phyloP scores from a whole-genome alignment of 2,329 filamentous ascomycete species.

The Rutstroemia sp. region DNA sequence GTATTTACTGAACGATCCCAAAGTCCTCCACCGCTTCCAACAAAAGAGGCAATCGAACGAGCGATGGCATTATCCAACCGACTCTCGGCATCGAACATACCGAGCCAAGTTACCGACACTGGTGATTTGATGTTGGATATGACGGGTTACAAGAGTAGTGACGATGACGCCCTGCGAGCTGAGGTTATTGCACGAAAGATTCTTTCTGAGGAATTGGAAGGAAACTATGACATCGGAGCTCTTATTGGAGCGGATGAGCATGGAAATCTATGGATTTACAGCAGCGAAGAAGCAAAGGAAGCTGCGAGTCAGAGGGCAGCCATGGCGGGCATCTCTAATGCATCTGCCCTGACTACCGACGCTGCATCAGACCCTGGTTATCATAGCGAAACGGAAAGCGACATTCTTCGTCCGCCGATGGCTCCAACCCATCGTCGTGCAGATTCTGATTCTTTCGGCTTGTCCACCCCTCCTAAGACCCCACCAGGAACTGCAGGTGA shows the following conservation, averaged over 20 bases:
- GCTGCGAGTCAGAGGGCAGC: conserved; percentile 63
- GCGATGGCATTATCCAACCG: conserved; percentile 81
- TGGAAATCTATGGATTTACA: conserved; percentile 99
- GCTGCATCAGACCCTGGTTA: conserved; percentile 90
- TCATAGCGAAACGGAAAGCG: conserved; percentile 75
- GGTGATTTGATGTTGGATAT: conserved; percentile 98
- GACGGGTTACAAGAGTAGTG: conserved; percentile 91
- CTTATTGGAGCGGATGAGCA: conserved; percentile 92
- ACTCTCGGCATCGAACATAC: conserved; percentile 84
- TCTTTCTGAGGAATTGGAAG: conserved; percentile 84
- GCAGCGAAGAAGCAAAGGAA: conserved; percentile 92
- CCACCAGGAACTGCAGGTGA: conserved; percentile 60
- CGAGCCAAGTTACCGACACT: conserved; percentile 81
- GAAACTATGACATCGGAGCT: conserved; percentile 92
- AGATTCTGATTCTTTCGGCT: conserved; percentile 47
- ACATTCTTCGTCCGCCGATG: conserved; percentile 41
- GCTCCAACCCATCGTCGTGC: conserved; percentile 45
- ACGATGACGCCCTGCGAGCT: conserved; percentile 84
- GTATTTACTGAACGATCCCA: conserved; percentile 49
- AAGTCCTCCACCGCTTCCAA: conserved; percentile 69
- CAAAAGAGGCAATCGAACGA: conserved; percentile 71
- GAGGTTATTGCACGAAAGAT: conserved; percentile 93
- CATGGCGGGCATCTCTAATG: conserved; percentile 37
- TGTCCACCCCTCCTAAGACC: conserved; percentile 59
- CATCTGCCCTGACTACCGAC: conserved; percentile 39